phyloP scores from a whole-genome alignment of 805 yeast species.

The Yamadazyma takamatsuzukensis region DNA sequence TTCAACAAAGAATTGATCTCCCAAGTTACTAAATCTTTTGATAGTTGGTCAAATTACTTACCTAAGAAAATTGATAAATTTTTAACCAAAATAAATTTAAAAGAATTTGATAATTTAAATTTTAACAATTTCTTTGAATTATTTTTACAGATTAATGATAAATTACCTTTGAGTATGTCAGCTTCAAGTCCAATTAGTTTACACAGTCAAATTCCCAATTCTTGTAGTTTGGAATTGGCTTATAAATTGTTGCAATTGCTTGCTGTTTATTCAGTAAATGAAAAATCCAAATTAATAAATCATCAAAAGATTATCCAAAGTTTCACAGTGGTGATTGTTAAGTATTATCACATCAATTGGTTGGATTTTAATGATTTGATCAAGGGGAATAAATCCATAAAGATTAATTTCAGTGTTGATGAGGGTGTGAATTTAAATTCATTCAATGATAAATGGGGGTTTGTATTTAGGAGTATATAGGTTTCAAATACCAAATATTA shows the following conservation, averaged over 20 bases:
- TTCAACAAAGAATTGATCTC: constrained; percentile 25
- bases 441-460: constrained; percentile 38
- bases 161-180: constrained; percentile 39
- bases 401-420: constrained; percentile 33
- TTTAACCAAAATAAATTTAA: constrained; percentile 17
- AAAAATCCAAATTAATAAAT: constrained; percentile 27
- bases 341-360: constrained; percentile 43
- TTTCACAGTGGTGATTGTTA: constrained; percentile 29
- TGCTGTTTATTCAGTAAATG: constrained; percentile 31
- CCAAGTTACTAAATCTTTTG: constrained; percentile 23
- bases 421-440: constrained; percentile 30
- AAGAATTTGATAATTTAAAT: constrained; percentile 33
- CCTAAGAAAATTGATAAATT: constrained; percentile 20
- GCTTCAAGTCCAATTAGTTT: constrained; percentile 35
- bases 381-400: constrained; percentile 31
- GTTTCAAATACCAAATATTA: constrained; percentile 1
- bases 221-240: constrained; percentile 30
- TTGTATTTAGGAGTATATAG: constrained; percentile 10
- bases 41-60: constrained; percentile 23
- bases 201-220: constrained; percentile 9
- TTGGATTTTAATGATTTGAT: constrained; percentile 31
- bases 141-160: constrained; percentile 36
- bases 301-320: constrained; percentile 28
- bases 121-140: constrained; percentile 30
- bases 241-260: constrained; percentile 31